phyloP scores from a whole-genome alignment of 768 basidiomycete genomes.

The Mycena albidolilacea region DNA sequence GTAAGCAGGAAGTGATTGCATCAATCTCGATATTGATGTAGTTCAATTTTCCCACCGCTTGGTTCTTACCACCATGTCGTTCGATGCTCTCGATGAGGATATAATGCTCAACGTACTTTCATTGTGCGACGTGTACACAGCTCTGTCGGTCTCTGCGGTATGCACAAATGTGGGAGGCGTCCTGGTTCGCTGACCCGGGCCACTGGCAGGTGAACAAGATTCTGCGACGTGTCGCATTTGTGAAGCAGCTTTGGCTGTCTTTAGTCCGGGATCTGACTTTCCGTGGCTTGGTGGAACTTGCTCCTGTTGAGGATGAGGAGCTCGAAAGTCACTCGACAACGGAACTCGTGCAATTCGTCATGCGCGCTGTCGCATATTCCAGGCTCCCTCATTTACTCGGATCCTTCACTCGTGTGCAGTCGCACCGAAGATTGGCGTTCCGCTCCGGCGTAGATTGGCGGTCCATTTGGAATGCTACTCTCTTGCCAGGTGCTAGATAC shows the following conservation, averaged over 20 bases:
- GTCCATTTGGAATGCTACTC: neutral
- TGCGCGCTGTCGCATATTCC: neutral
- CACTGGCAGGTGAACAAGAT: neutral
- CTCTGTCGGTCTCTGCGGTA: neutral
- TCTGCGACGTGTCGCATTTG: neutral
- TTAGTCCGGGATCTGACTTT: neutral
- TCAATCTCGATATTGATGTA: too few species aligned
- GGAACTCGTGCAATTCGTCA: neutral
- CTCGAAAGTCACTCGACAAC: neutral
- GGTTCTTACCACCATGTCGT: too few species aligned
- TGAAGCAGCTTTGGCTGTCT: neutral
- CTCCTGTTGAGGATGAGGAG: neutral
- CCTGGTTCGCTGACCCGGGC: too few species aligned
- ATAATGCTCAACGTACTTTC: neutral
- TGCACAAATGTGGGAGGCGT: neutral
- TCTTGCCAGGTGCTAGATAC: neutral
- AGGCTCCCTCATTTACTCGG: neutral
- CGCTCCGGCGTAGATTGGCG: too few species aligned
- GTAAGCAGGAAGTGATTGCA: too few species aligned
- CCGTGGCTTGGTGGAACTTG: neutral
- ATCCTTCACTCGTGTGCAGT: neutral
- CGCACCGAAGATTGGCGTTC: too few species aligned
- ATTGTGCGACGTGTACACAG: neutral
- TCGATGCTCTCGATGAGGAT: neutral
- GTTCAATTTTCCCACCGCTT: too few species aligned